Evolutionary conservation across 2,329 filamentous ascomycete species (phyloP), one percentile per base, ranked within the genome.

Genomic region (Pestalotiopsis sp.): DNA sequence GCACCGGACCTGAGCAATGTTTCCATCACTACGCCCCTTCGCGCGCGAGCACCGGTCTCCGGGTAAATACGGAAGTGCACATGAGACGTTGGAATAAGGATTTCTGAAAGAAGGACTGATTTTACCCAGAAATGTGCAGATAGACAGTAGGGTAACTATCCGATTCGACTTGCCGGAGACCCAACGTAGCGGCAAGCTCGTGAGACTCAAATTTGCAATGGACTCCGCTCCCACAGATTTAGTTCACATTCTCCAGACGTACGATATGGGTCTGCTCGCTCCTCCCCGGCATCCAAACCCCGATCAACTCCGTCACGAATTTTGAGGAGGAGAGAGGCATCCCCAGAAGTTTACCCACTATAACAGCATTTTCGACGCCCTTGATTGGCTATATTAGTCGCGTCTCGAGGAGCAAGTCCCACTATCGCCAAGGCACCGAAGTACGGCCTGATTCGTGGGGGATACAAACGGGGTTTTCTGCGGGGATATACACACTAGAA

Each of bases 361-460:
- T 36, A 31, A 13, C 31, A 23, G 13, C n/a, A 57, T 25, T 27
- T 12, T 11, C 36, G 14, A n/a, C 23, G 5, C 3, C 38, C 7
- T 11, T 55, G 41, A 36, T 55, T 65, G 41, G 63, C 14, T 7
- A 4, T 17, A 14, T 31, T 9, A 9, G 49, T 55, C 63, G 63
- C 63, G 63, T 65, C 63, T 65, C 63, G 63, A 25, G 49, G 63
- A 58, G 27, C 23, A 2, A 20, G 63, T n/a, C 6, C 45, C 39
- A 20, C 41, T 64, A 59, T 68, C 67, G 73, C 74, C 72, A 75
- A 75, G 72, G 68, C 72, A 70, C 74, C 72, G 74, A 75, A 63
- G 72, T 74, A 74, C 68, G 73, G 70, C 73, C 73, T 72, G 64
- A 52, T 64, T 61, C 52, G 58, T 67, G 38, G 41, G n/a, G 65